These are phyloP conservation scores for Candida koratica DNA, from an alignment of 805 yeast genomes.

Conservation along the genomic window DNA sequence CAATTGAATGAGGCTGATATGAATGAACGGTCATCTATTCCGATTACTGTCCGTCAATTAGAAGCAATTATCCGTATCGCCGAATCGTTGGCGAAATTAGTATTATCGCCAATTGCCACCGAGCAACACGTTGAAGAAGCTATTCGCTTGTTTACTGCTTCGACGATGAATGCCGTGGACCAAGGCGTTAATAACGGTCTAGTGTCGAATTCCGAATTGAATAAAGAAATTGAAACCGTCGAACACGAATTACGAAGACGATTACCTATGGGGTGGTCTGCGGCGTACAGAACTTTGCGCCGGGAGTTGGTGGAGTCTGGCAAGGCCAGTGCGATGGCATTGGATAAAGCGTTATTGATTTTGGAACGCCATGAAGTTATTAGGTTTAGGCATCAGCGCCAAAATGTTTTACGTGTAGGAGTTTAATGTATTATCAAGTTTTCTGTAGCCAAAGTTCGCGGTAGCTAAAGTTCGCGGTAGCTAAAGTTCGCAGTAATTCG, in stretches of 20 bases:
- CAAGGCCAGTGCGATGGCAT: conserved; percentile 60
- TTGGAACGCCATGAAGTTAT: conserved; percentile 86
- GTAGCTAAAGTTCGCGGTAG: too few species aligned
- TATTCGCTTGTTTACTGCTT: conserved; percentile 87
- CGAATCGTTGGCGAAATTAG: conserved; percentile 86
- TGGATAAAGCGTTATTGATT: conserved; percentile 77
- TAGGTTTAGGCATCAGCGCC: conserved; percentile 82
- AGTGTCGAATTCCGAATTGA: conserved; percentile 53
- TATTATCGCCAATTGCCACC: conserved; percentile 75
- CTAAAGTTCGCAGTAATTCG: too few species aligned
- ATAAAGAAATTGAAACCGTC: conserved; percentile 69
- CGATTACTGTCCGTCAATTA: conserved; percentile 94
- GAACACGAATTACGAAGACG: conserved; percentile 85
- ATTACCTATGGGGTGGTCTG: conserved; percentile 94
- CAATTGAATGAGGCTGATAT: conserved; percentile 76
- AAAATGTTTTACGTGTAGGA: conserved; percentile 72
- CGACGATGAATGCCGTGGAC: conserved; percentile 93
- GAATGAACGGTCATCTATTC: conserved; percentile 89
- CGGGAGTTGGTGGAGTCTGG: conserved; percentile 74
- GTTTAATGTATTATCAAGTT: too few species aligned
- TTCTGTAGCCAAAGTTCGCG: too few species aligned
- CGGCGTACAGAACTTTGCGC: conserved; percentile 77
- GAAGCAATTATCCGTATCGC: conserved; percentile 96
- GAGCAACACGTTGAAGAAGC: conserved; percentile 95
- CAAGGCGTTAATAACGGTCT: conserved; percentile 50